A percentile compares a stretch with the other conserved stretches of the same genome.
These are phyloP conservation scores for Boeremia lycopersici DNA, from an alignment of 2,329 filamentous ascomycete genomes.

Conservation along the genomic window DNA sequence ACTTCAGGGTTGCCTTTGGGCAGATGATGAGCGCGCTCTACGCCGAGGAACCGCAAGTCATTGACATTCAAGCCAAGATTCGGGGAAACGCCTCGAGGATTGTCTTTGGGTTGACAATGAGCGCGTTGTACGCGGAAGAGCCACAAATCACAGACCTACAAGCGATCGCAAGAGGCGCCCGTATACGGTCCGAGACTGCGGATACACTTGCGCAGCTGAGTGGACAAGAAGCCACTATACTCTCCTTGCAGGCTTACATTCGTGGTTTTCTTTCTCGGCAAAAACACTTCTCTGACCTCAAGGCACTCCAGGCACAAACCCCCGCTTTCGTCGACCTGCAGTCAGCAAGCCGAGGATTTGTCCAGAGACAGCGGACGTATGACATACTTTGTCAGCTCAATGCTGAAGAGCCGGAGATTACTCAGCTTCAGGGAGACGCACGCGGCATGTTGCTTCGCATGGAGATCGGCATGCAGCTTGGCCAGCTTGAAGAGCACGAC, in stretches of 20 bases:
- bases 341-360: constrained; percentile 67
- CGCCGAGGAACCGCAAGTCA: constrained; percentile 37
- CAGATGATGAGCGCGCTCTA: constrained; percentile 41
- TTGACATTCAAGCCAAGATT: constrained; percentile 51
- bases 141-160: constrained; percentile 47
- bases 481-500: constrained; percentile 82
- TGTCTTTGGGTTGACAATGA: constrained; percentile 33
- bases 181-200: constrained; percentile 39
- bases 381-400: constrained; percentile 72
- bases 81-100: constrained; percentile 45
- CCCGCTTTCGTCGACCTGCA: constrained; percentile 68
- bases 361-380: constrained; percentile 65
- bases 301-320: constrained; percentile 64
- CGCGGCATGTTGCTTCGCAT: constrained; percentile 80
- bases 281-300: constrained; percentile 52
- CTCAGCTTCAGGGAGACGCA: constrained; percentile 74
- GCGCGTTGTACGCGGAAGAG: constrained; percentile 40
- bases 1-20: constrained; percentile 34
- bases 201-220: constrained; percentile 49
- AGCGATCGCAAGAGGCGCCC: constrained; percentile 47
- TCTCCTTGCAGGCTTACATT: constrained; percentile 59
- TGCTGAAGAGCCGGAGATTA: constrained; percentile 69
- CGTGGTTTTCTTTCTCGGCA: constrained; percentile 56
- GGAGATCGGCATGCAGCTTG: constrained; percentile 74
- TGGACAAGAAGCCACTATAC: constrained; percentile 51